Evolutionary conservation across 2,329 filamentous ascomycete genomes (phyloP).

Genomic region (Monosporascus cannonballus): DNA sequence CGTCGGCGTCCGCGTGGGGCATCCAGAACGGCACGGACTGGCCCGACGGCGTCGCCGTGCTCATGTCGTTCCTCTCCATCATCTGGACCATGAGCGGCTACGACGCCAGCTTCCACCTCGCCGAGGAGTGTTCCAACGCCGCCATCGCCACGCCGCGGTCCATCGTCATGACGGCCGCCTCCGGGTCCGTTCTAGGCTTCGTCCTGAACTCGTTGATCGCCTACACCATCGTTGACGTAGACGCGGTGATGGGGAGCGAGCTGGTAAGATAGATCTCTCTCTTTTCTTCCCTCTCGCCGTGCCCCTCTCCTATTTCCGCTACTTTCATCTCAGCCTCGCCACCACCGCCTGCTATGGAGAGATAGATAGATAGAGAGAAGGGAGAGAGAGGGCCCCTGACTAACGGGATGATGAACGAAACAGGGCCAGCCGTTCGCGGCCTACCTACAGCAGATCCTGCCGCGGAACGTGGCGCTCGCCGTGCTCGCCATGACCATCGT

Average conservation of each 20-base stretch:
- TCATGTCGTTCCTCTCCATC: slow-evolving; percentile 57
- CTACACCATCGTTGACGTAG: slow-evolving; percentile 63
- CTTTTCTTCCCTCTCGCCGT: neutral
- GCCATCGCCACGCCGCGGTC: slow-evolving; percentile 64
- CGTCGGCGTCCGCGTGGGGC: slow-evolving; percentile 51
- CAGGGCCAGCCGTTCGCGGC: slow-evolving; percentile 62
- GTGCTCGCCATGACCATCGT: slow-evolving; percentile 62
- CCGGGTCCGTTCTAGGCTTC: slow-evolving; percentile 65
- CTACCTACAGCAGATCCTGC: slow-evolving; percentile 60
- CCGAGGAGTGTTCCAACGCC: slow-evolving; percentile 70
- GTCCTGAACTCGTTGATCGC: slow-evolving; percentile 68
- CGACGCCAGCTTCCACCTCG: slow-evolving; percentile 54
- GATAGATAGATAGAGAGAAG: no score
- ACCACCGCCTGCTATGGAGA: no score
- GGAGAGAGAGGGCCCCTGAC: neutral
- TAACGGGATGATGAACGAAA: neutral
- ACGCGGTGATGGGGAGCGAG: slow-evolving; percentile 50
- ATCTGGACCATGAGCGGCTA: slow-evolving; percentile 30
- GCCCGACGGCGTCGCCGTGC: slow-evolving; percentile 58
- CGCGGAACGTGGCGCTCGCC: slow-evolving; percentile 52
- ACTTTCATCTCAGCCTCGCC: neutral
- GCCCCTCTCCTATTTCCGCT: neutral
- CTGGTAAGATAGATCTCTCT: slow-evolving; percentile 31
- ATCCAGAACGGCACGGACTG: slow-evolving; percentile 63
- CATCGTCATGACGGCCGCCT: slow-evolving; percentile 62